Base-by-base conservation (phyloP, 2,329 filamentous ascomycete species). In the Penicillium digitatum region DNA sequence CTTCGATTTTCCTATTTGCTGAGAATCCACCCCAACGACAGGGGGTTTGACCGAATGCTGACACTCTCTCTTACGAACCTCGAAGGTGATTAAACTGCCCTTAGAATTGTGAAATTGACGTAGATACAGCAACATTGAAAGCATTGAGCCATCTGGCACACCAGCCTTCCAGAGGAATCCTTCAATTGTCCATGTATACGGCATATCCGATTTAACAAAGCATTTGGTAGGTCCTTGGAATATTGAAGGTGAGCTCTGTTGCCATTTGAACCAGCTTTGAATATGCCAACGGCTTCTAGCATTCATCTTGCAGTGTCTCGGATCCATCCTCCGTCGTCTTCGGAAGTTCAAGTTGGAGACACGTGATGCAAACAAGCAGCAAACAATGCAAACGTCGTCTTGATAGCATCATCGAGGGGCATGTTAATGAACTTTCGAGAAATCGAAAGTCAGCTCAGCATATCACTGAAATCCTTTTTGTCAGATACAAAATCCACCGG, bases 351-450 rank as follows among this genome's bases (percentile, higher is more conserved):
- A 34, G 16, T 5, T 26, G 1, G 6, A 6, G 9, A 3, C 49
- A 52, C 43, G 49, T 52, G 49, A 50, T 22, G 5, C 18, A 14
- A 22, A 20, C 6, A 8, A 3, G 9, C 14, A 32, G 14, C 49
- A 52, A 52, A 52, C 49, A 32, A 12, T 31, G 35, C 49, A 52
- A 52, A 47, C 49, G 38, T 11, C 42, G 16, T 42, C 47, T 43
- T 51, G 48, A 58, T 60, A 58, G 34, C 52, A 61, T 58, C 60
- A 62, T 57, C 32, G 60, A 61, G 60, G 60, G 61, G 61, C 57
- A 49, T 37, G 22, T 38, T 34, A 39, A 37, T 18, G 16, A 50
- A 50, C 46, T 48, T 29, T 22, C n/a, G 35, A 48, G 32, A 48
- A 37, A 27, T 37, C 32, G n/a, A 42, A 34, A 34, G 26, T 43